Base-by-base conservation (phyloP, 2,329 filamentous ascomycete species). In the Biscogniauxia marginata region DNA sequence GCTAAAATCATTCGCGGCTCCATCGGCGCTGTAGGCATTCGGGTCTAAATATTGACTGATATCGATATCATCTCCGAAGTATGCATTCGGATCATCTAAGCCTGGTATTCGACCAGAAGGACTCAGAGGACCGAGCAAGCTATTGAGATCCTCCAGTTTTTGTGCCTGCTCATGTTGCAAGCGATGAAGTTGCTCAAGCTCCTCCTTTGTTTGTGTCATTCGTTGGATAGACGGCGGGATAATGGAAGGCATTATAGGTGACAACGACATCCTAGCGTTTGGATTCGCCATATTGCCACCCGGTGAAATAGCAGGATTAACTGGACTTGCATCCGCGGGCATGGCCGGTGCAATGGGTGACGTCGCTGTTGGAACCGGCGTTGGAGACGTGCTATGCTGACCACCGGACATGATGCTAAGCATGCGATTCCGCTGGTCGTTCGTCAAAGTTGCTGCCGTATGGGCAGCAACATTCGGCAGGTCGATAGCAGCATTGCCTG, bases 71-170 rank as follows among this genome's bases (percentile, higher is more conserved):
- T 78, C 77, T 9, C 71, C 72, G 56, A 79, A 80, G 49, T 73
- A 71, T 13, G 58, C 55, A 25, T 66, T 67, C 9, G 74, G 71
- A 2, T 81, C 79, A 22, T 77, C 77, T 1, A 95, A 72, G 4
- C 90, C 90, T 1, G 91, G 89, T 34, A 96, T 90, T 16, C 84
- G 82, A 4, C 91, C 91, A 0, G 85, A 90, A 0, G 92, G 92
- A 66, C 88, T 93, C 11, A 96, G 79, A 0, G 92, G 92, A 6
- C 89, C 87, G 7, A 97, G 80, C 16, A 91, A 77, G 54, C 84
- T 86, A 51, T 86, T 86, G 8, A 97, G 79, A 56, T 90, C 85
- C 59, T 90, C 84, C 1, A 97, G 88, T 49, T 89, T 88, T 49
- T 82, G 82, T 58, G 89, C 86, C 67, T 96, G 92, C 57, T 93